Evolutionary conservation across 345 rosid genomes (phyloP).

Genomic region (Bruguiera sexangula): DNA sequence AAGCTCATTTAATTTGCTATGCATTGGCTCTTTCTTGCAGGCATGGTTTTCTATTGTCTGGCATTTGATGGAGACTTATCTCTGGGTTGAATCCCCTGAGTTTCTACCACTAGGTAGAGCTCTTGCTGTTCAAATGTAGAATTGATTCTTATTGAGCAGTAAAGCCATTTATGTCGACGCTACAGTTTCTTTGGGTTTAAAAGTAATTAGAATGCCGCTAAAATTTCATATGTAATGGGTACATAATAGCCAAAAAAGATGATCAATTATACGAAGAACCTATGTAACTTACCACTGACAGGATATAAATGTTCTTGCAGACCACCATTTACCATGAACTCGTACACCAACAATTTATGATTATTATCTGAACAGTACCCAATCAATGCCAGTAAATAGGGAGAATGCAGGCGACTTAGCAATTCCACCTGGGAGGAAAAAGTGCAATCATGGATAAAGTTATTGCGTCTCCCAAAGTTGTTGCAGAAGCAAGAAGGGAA

Average conservation of each 20-base stretch:
- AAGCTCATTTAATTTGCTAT: neutral
- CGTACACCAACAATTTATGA: constrained; percentile 25
- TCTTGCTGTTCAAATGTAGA: neutral
- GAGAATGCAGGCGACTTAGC: constrained; percentile 47
- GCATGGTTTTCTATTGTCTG: neutral
- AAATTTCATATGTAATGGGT: neutral
- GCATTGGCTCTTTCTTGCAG: neutral
- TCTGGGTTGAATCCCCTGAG: neutral
- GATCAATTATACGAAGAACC: neutral
- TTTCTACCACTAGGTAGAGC: neutral
- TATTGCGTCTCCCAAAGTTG: neutral
- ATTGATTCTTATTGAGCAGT: neutral
- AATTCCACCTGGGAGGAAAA: constrained; percentile 56
- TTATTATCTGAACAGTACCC: constrained; percentile 27
- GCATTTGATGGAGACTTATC: neutral
- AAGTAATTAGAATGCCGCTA: neutral
- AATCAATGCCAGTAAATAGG: constrained; percentile 31
- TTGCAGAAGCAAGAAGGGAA: neutral
- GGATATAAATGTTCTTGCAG: constrained; percentile 85
- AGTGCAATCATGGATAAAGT: neutral
- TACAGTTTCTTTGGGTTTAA: neutral
- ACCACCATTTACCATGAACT: constrained; percentile 44
- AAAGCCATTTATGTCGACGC: neutral
- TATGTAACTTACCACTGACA: constrained; percentile 42
- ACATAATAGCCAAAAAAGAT: no score